Base-by-base conservation (phyloP, 1,284 basidiomycete species). In the Trametes sp. region DNA sequence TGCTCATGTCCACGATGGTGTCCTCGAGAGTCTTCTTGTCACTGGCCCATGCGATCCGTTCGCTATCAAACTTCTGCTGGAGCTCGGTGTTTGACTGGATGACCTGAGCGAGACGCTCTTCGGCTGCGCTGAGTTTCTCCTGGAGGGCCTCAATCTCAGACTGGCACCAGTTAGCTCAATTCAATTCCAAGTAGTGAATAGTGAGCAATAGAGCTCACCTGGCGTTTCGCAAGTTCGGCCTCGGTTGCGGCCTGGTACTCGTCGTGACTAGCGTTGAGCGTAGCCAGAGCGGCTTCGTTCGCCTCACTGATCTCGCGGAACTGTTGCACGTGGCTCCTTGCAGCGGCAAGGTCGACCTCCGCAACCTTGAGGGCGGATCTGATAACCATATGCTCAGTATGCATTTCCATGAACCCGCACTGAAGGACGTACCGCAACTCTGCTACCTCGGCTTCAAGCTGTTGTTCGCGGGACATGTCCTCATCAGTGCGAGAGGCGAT, bases 301-400 rank as follows among this genome's bases (percentile, higher is more conserved):
- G 92, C 90, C 70, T 89, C 85, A 62, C 90, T 91, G 70, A 95
- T 94, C 62, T 91, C 87, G 73, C 93, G 86, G 84, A 91, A 95
- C 74, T 95, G 93, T 65, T 91, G 85, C 24, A 90, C 88, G 71
- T 95, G 90, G 53, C 80, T 84, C 54, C 84, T 82, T 3, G 93
- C 88, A 38, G 87, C 80, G 6, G 86, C 80, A 36, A 94, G 82
- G 67, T 95, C 92, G 23, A 92, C 82, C 74, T 94, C 87, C 0
- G 89, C 81, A 4, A 92, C 82, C 76, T 92, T 93, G 48, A 95
- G 79, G 23, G 87, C 81, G 54, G 87, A 87, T 21, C 93, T 94
- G 23, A 3, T 11, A 19, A 69, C 14, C n/a, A 42, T 2, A 13
- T 21, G 44, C 19, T 38, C 14, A 50, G 42, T 23, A 44, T 29